A percentile compares a stretch with the other conserved stretches of the same genome.
These are phyloP conservation scores for Rhizophagus prolifer DNA, from an alignment of 192 early-diverging fungal species.

Conservation along the genomic window DNA sequence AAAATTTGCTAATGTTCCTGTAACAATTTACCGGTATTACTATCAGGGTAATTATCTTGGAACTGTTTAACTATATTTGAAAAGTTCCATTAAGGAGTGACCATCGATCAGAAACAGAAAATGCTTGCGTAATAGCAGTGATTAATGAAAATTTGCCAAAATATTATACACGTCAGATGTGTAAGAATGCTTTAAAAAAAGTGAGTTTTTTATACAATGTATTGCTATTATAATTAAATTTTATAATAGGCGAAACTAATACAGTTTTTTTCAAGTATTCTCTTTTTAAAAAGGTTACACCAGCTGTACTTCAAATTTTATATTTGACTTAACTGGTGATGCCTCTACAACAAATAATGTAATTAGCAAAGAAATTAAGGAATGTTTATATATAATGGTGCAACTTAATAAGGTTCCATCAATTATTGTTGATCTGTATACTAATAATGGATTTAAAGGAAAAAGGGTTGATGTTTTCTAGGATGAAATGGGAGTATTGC, in stretches of 20 bases:
- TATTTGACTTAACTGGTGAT: not conserved
- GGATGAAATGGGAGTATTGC: not conserved
- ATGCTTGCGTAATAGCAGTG: too few relatives aligned
- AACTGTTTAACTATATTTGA: not conserved
- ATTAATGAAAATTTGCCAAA: too few relatives aligned
- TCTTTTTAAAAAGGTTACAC: too few relatives aligned
- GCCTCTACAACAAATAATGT: too few relatives aligned
- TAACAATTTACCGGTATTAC: not conserved
- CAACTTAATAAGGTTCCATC: not conserved
- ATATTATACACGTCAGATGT: too few relatives aligned
- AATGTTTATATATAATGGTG: not conserved
- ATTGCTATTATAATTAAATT: too few relatives aligned
- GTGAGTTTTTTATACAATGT: not conserved
- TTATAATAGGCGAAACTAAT: too few relatives aligned
- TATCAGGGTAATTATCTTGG: not conserved
- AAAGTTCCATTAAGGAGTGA: not conserved
- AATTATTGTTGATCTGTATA: not conserved
- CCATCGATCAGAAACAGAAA: too few relatives aligned
- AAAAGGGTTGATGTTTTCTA: not conserved
- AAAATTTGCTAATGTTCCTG: not conserved
- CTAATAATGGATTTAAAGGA: not conserved
- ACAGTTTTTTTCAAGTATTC: too few relatives aligned
- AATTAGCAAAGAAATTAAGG: not conserved
- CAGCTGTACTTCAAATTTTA: not conserved
- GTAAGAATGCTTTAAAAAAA: too few relatives aligned